Evolutionary conservation across 345 rosid species (phyloP), one percentile per base, ranked within the genome.

Genomic region (Eucalyptus urophylla): DNA sequence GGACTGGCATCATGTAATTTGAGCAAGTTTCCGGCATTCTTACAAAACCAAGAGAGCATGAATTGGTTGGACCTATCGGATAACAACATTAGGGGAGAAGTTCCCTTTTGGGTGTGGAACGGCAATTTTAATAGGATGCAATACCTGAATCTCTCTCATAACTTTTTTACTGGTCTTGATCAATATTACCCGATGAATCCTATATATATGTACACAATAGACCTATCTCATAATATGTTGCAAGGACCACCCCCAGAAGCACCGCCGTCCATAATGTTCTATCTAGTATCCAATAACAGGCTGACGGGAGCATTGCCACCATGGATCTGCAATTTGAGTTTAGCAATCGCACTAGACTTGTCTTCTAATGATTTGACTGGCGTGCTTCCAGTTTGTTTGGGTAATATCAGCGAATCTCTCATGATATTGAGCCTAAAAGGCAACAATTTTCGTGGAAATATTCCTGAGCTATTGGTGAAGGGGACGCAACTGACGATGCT

Each of bases 301-400:
- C 54, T 92, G 2, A 83, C 40, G 0, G 92, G 92, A 5, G 21
- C 90, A 76, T 10, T 91, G 21, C 44, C 92, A 29, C 12, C 80
- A 1, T 6, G 15, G 44, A 31, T 92, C 4, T 92, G 94, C 67
- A 51, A 87, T 60, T 87, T 86, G 56, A 44, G 72, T n/a, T 45
- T 43, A 54, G 33, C 88, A n/a, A 6, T 11, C 11, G 3, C 29
- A 1, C 56, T 91, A n/a, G 92, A 91, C 88, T 31, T 92, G 80
- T 90, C 91, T 2, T n/a, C 45, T n/a, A 92, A 93, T 14, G 47
- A 85, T 25, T 88, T 92, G 5, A 90, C n/a, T 5, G 93, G 93
- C 9, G 40, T 8, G 6, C 62, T 91, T 50, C 94, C 93, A 1
- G 33, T 12, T 31, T 94, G 93, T 47, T 87, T 93, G 9, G 89